Base-by-base conservation (phyloP, 2,329 filamentous ascomycete species). In the Alternaria consortialis region DNA sequence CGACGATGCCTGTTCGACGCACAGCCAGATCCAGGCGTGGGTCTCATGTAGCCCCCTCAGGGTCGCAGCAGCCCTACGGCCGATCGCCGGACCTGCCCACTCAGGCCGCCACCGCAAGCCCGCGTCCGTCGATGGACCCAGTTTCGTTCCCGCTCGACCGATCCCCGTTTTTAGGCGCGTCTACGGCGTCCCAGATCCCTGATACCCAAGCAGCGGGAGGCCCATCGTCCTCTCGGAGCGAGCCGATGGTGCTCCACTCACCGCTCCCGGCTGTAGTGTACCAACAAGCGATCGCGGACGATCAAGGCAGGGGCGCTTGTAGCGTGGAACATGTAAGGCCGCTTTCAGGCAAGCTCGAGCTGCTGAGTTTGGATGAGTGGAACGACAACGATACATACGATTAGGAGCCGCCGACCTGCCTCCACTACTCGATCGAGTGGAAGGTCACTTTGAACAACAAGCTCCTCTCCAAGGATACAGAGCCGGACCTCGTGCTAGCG, bases 401-500 rank as follows among this genome's bases (percentile, higher is more conserved):
- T 46, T 59, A 71, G 42, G 61, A 67, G 6, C 31, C 44, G 12
- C 69, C 62, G 23, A 71, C 51, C 51, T 71, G 62, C 53, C 67
- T 76, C 27, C 66, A 70, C 59, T 74, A 73, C 60, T 68, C 66
- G 20, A 68, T 73, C 37, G 62, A 71, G 51, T 74, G 64, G 71
- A 73, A 74, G 44, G 54, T 72, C n/a, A 57, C 53, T 23, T 37
- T 69, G 6, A 72, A 74, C 39, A 68, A 66, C 46, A 67, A 59
- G 63, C 42, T 61, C 46, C 29, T 75, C 8, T 57, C 66, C 31
- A 74, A 67, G 56, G 67, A 73, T 39, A 73, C 69, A 43, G 69
- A 75, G 60, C 68, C 55, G 32, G 62, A 73, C 43, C 59, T 75
- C 13, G 66, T 74, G 23, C 58, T 72, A 11, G 65, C 65, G 8